phyloP scores from a whole-genome alignment of 257 asterid genomes.

The Parsonsia alboflavescens region DNA sequence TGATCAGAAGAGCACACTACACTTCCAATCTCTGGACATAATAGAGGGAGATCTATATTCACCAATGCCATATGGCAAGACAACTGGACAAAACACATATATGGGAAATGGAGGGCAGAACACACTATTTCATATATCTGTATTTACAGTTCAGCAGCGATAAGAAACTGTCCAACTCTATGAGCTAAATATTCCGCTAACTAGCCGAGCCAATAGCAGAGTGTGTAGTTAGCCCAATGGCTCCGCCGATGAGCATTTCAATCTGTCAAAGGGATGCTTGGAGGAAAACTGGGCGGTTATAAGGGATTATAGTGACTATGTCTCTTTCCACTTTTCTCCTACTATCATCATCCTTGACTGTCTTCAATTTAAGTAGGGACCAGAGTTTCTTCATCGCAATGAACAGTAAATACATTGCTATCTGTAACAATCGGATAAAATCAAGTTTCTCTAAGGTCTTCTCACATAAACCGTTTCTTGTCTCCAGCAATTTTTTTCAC shows the following conservation, averaged over 20 bases:
- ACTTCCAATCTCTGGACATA: conserved; percentile 17
- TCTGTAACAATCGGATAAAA: conserved; percentile 34
- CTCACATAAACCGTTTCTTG: conserved; percentile 26
- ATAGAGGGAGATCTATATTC: conserved; percentile 8
- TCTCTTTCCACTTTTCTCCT: conserved; percentile 36
- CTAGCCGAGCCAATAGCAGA: conserved; percentile 46
- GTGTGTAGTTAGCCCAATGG: conserved; percentile 26
- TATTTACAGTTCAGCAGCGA: conserved; percentile 58
- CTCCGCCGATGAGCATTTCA: conserved; percentile 32
- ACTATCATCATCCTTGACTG: conserved; percentile 22
- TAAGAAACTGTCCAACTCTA: conserved; percentile 33
- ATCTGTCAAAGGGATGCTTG: conserved; percentile 30
- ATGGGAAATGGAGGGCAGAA: conserved; percentile 28
- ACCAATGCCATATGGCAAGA: conserved; percentile 21
- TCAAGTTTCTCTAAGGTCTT: conserved; percentile 35
- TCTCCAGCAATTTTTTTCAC: conserved; percentile 38
- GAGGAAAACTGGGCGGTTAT: conserved; percentile 39
- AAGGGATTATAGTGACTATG: conserved; percentile 31
- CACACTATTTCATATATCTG: conserved; percentile 43
- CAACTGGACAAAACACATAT: conserved; percentile 9
- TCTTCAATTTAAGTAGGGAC: conserved; percentile 38
- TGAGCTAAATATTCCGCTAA: conserved; percentile 32
- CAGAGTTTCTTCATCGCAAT: conserved; percentile 39
- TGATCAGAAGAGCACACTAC: conserved; percentile 26
- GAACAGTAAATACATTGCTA: conserved; percentile 43